These are phyloP conservation scores for Panellus pusillus DNA, from an alignment of 768 basidiomycete genomes.

Conservation along the genomic window DNA sequence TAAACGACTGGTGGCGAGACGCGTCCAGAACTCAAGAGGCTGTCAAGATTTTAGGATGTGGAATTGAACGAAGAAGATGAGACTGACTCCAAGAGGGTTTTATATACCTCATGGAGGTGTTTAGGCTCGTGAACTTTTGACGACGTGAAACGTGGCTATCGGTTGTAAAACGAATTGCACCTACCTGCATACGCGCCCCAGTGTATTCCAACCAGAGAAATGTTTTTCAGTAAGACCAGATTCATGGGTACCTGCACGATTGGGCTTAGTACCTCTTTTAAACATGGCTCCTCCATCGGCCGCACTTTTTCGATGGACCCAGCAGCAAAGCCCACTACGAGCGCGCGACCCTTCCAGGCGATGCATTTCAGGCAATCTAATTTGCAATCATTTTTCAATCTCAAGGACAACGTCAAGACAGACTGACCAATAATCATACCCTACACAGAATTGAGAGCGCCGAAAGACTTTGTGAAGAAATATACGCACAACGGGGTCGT, in stretches of 20 bases:
- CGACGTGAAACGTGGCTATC: not conserved
- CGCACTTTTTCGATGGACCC: slow-evolving; percentile 80
- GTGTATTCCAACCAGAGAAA: slow-evolving; percentile 79
- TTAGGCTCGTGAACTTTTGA: not conserved
- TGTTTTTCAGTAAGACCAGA: slow-evolving; percentile 80
- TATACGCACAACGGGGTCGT: slow-evolving; percentile 70
- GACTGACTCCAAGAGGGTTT: not conserved
- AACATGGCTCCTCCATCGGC: not conserved
- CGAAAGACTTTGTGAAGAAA: not conserved
- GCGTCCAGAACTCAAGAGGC: not conserved
- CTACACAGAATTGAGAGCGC: not conserved
- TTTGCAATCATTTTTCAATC: not conserved
- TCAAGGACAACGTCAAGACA: not conserved
- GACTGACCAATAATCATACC: slow-evolving; percentile 19
- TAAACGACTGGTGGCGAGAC: not conserved
- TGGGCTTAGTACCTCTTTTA: not conserved
- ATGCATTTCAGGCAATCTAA: slow-evolving; percentile 88
- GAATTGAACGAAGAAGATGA: not conserved
- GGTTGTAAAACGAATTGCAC: slow-evolving; percentile 24
- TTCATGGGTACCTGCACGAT: slow-evolving; percentile 74
- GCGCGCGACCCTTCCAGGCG: slow-evolving; percentile 88
- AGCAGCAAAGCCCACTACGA: slow-evolving; percentile 93
- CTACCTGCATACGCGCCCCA: slow-evolving; percentile 82
- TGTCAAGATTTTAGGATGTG: not conserved
- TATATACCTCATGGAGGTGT: too few relatives aligned